Evolutionary conservation across 2,329 filamentous ascomycete genomes (phyloP), one percentile per base, ranked within the genome.

Genomic region (Cytospora schulzeri): DNA sequence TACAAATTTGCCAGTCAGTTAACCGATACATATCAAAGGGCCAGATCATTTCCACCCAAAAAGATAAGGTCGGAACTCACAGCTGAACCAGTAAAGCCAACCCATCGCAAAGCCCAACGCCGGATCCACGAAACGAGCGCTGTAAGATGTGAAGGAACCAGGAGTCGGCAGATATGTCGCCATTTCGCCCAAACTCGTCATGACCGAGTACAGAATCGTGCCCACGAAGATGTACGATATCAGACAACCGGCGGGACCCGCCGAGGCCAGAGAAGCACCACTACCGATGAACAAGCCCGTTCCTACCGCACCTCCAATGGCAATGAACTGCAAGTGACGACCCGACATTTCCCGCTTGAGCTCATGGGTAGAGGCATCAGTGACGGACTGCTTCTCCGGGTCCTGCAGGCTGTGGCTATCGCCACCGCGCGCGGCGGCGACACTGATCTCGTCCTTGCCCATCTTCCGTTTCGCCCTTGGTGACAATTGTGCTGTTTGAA

Each of bases 81-180:
- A 93, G 45, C 84, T 88, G 72, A 92, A 92, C 88, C 89, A 93
- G 76, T 93, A 93, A 66, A 91, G 88, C 90, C 90, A 93, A 24
- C 91, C 91, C 83, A 93, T 90, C 24, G 90, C 83, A 71, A 93
- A 93, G 9, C 89, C 90, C 56, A 92, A 79, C 63, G 87, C 88
- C 14, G 86, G 87, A 71, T 91, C 88, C 68, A 92, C 83, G 70
- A 94, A 92, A 22, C 91, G 88, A 48, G 87, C 83, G 26, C 91
- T 90, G 71, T 93, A 94, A 48, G 88, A 83, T 33, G 90, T 91
- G 73, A 93, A 93, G 41, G 89, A 88, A 65, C 90, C 91, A n/a
- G 89, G 81, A 35, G 93, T 87, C 8, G 92, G 92, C 35, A 93
- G 87, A 69, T 88, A 91, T 9, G 91, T 88, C 9, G 91, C 88